phyloP scores from a whole-genome alignment of 768 basidiomycete genomes.

The Coprinopsis strossmayeri region DNA sequence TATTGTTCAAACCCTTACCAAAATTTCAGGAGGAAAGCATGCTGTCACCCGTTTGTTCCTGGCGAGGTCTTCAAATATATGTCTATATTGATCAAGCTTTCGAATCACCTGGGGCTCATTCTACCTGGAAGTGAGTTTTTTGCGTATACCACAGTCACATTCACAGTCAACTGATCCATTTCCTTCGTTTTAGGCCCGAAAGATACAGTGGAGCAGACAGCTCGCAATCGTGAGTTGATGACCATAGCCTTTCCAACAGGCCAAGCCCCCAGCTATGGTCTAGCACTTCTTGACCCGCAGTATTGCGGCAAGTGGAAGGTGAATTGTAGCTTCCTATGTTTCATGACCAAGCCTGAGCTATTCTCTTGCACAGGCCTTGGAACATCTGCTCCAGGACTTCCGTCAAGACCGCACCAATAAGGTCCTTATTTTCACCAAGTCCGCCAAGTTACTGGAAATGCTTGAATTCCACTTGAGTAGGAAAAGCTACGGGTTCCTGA shows the following conservation, averaged over 20 bases:
- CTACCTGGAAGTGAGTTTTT: constrained; percentile 48
- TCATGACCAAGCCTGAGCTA: not conserved
- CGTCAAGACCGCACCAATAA: constrained; percentile 67
- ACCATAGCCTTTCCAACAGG: constrained; percentile 57
- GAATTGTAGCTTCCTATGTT: constrained; percentile 18
- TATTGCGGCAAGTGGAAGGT: constrained; percentile 87
- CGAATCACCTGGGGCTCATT: constrained; percentile 84
- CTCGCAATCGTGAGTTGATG: constrained; percentile 54
- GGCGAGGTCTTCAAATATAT: constrained; percentile 73
- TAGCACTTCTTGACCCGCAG: constrained; percentile 54
- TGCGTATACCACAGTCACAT: not conserved
- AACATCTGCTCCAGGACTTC: constrained; percentile 60
- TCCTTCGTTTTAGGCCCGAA: constrained; percentile 43
- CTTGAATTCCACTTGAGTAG: constrained; percentile 25
- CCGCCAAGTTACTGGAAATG: constrained; percentile 85
- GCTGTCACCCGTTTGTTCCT: constrained; percentile 42
- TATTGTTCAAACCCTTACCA: not conserved
- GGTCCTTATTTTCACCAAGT: constrained; percentile 90
- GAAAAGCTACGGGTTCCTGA: constrained; percentile 55
- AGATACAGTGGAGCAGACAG: constrained; percentile 57
- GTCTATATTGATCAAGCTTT: constrained; percentile 77
- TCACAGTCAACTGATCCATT: not conserved
- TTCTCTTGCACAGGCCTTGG: constrained; percentile 45
- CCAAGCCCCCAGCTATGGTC: constrained; percentile 49
- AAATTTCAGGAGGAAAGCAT: constrained; percentile 30